Evolutionary conservation across 2,329 filamentous ascomycete genomes (phyloP).

Genomic region (Fusarium albosuccineum): DNA sequence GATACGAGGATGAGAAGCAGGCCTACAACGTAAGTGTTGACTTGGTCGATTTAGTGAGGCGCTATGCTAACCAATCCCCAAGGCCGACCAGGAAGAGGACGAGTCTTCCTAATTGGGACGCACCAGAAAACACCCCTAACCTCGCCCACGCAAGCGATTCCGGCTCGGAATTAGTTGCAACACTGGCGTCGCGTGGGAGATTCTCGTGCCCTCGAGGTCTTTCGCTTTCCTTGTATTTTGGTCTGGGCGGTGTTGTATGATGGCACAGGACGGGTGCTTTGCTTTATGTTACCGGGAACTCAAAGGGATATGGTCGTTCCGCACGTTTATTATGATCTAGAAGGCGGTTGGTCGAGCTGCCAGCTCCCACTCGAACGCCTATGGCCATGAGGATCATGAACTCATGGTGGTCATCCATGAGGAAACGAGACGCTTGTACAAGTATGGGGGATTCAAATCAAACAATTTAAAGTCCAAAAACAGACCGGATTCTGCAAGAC

Average conservation of each 20-base stretch:
- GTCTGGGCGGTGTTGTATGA: conserved; percentile 59
- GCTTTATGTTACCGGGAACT: conserved; percentile 54
- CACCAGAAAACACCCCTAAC: conserved; percentile 21
- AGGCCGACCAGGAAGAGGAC: conserved; percentile 73
- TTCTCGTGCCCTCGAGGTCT: conserved; percentile 29
- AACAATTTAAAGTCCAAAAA: conserved; percentile 39
- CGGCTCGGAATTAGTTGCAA: conserved; percentile 18
- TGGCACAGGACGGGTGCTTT: conserved; percentile 56
- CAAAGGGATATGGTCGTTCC: conserved; percentile 52
- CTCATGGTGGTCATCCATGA: conserved; percentile 41
- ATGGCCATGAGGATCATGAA: conserved; percentile 43
- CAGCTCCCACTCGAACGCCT: conserved; percentile 36
- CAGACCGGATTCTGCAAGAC: neutral
- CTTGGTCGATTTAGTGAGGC: conserved; percentile 20
- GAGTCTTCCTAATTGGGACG: conserved; percentile 59
- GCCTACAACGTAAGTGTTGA: conserved; percentile 81
- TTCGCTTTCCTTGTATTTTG: conserved; percentile 53
- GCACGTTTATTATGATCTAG: conserved; percentile 50
- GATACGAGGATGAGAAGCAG: conserved; percentile 98
- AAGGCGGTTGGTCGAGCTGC: conserved; percentile 46
- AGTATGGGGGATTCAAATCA: conserved; percentile 39
- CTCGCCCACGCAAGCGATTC: conserved; percentile 23
- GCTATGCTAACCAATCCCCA: conserved; percentile 48
- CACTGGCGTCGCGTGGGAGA: conserved; percentile 23
- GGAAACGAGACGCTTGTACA: conserved; percentile 50